Conservation (phyloP, 2,329 filamentous ascomycete genomes). For the Polychaeton citri region DNA sequence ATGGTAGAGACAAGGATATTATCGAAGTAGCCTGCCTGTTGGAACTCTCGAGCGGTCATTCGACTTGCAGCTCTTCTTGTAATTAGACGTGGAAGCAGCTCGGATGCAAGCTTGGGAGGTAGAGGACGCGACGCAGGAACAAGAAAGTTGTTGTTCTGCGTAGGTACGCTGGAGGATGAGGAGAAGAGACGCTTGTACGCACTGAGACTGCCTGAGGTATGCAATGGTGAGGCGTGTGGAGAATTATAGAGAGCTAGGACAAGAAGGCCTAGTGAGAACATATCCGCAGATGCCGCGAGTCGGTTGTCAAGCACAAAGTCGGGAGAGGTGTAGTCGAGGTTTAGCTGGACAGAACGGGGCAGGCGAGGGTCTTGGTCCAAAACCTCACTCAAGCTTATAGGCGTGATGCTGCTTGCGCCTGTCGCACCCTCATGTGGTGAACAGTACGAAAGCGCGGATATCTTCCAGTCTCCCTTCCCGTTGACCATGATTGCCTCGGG, state of each 20-base stretch:
- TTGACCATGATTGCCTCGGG: constrained; percentile 91
- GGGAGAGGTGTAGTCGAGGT: constrained; percentile 85
- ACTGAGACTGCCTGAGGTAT: constrained; percentile 66
- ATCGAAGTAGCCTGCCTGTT: constrained; percentile 91
- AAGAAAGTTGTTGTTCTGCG: constrained; percentile 69
- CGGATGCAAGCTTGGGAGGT: constrained; percentile 61
- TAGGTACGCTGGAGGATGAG: constrained; percentile 66
- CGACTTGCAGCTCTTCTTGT: constrained; percentile 77
- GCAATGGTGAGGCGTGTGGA: constrained; percentile 78
- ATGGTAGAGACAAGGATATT: constrained; percentile 95
- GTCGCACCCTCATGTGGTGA: constrained; percentile 65
- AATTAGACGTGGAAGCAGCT: constrained; percentile 74
- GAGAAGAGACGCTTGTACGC: constrained; percentile 76
- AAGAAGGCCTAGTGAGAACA: constrained; percentile 84
- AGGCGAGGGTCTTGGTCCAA: constrained; percentile 76
- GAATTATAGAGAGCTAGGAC: constrained; percentile 87
- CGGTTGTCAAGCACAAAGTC: constrained; percentile 91
- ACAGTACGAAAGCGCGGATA: constrained; percentile 85
- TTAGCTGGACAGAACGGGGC: constrained; percentile 70
- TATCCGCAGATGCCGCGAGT: constrained; percentile 69
- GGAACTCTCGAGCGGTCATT: constrained; percentile 79
- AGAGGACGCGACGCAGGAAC: constrained; percentile 54
- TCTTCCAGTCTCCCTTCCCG: constrained; percentile 97
- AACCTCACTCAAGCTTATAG: constrained; percentile 70
- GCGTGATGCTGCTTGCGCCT: constrained; percentile 52